These are phyloP conservation scores for Ceratocystis eucalypticola DNA, from an alignment of 2,329 filamentous ascomycete species.

Conservation along the genomic window DNA sequence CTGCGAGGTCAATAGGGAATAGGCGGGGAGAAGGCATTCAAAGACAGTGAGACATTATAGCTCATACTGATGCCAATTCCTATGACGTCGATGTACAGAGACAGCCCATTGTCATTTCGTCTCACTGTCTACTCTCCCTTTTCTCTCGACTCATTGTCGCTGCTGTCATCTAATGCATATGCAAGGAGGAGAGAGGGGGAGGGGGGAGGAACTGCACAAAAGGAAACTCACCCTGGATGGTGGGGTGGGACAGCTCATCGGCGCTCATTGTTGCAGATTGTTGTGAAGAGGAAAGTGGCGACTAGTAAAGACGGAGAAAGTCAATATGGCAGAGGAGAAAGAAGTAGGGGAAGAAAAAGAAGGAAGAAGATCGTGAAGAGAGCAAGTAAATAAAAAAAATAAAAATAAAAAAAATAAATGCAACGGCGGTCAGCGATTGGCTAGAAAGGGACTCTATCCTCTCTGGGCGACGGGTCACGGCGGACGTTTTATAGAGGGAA, in stretches of 20 bases:
- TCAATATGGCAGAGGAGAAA: background rate
- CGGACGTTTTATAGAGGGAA: background rate
- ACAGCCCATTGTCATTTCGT: background rate
- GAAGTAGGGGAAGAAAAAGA: background rate
- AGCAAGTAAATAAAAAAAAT: slow-evolving; percentile 5
- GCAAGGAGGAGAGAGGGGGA: background rate
- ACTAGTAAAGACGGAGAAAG: background rate
- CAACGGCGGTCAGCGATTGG: background rate
- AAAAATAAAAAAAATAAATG: background rate
- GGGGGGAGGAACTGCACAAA: background rate
- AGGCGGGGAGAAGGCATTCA: background rate
- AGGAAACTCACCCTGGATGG: slow-evolving; percentile 41
- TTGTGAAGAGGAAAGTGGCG: background rate
- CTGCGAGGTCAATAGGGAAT: background rate
- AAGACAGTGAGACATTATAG: too few species aligned
- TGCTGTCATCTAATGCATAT: background rate
- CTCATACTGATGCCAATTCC: background rate
- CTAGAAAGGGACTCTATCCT: background rate
- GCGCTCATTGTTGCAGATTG: slow-evolving; percentile 31
- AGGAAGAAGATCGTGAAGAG: background rate
- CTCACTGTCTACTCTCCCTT: background rate
- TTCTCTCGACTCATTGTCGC: background rate
- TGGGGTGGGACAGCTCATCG: slow-evolving; percentile 40
- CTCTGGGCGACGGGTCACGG: background rate
- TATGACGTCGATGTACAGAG: background rate